These are phyloP conservation scores for Cladophialophora yegresii DNA, from an alignment of 2,329 filamentous ascomycete species.

Conservation along the genomic window DNA sequence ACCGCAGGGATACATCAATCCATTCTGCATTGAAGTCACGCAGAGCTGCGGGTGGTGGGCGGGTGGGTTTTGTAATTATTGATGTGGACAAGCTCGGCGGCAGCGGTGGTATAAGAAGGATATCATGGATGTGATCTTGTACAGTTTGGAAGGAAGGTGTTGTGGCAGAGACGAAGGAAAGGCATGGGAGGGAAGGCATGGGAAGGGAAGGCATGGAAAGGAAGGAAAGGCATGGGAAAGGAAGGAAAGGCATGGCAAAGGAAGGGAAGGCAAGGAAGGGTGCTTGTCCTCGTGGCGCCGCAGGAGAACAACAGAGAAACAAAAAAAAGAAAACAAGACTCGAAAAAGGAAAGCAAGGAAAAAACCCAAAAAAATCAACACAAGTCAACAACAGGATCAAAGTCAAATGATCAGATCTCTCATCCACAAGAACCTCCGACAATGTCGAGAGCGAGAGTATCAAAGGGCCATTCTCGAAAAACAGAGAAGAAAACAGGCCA, in stretches of 20 bases:
- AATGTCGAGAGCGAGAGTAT: constrained; percentile 1
- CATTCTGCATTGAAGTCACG: neutral
- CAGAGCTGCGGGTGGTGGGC: neutral
- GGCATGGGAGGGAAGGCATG: neutral
- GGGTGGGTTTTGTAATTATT: too few species aligned
- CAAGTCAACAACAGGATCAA: neutral
- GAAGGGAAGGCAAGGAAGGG: neutral
- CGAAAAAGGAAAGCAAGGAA: neutral
- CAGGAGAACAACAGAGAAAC: neutral
- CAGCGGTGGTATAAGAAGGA: neutral
- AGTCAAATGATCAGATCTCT: constrained; percentile 1
- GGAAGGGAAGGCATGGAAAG: too few species aligned
- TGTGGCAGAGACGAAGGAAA: neutral
- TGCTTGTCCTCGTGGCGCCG: neutral
- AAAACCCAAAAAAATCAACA: neutral
- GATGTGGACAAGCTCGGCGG: neutral
- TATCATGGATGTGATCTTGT: neutral
- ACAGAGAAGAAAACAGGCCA: neutral
- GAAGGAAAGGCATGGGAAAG: too few species aligned
- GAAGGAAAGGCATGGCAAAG: too few species aligned
- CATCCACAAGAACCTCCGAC: neutral
- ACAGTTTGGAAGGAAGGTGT: neutral
- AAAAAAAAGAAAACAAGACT: neutral
- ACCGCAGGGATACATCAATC: neutral
- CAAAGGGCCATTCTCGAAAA: neutral